These are phyloP conservation scores for Trichoderma breve DNA, from an alignment of 2,329 filamentous ascomycete genomes.

Conservation along the genomic window DNA sequence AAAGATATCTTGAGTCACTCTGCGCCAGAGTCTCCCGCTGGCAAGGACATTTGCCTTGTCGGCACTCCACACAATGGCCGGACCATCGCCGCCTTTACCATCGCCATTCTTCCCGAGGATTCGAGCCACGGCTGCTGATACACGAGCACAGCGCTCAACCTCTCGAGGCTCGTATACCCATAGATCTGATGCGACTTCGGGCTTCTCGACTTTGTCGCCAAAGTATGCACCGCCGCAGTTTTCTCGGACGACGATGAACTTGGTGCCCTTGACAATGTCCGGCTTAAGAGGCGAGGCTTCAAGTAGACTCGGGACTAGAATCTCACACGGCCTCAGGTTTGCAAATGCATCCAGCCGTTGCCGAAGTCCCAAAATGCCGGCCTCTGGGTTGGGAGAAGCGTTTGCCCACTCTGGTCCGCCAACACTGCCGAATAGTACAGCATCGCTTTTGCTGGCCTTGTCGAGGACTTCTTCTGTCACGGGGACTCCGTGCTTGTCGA, in stretches of 20 bases:
- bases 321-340: conserved; percentile 49
- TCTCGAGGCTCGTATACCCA: conserved; percentile 47
- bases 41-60: conserved; percentile 56
- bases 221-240: conserved; percentile 52
- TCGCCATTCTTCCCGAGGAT: conserved; percentile 30
- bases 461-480: conserved; percentile 44
- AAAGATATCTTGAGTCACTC: conserved; percentile 41
- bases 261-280: conserved; percentile 43
- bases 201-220: conserved; percentile 45
- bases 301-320: conserved; percentile 42
- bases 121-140: conserved; percentile 45
- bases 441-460: conserved; percentile 41
- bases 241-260: conserved; percentile 50
- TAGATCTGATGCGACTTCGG: conserved; percentile 45
- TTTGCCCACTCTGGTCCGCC: conserved; percentile 48
- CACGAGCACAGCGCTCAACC: conserved; percentile 46
- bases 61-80: conserved; percentile 44
- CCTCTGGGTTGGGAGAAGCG: conserved; percentile 42
- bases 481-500: conserved; percentile 44
- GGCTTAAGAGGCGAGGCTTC: conserved; percentile 44
- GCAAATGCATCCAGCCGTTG: conserved; percentile 46
- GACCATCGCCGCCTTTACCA: conserved; percentile 30
- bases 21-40: conserved; percentile 48
- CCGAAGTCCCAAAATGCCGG: conserved; percentile 43
- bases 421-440: conserved; percentile 47